Conservation (phyloP, 257 asterid species). For the Jacaranda mimosifolia region DNA sequence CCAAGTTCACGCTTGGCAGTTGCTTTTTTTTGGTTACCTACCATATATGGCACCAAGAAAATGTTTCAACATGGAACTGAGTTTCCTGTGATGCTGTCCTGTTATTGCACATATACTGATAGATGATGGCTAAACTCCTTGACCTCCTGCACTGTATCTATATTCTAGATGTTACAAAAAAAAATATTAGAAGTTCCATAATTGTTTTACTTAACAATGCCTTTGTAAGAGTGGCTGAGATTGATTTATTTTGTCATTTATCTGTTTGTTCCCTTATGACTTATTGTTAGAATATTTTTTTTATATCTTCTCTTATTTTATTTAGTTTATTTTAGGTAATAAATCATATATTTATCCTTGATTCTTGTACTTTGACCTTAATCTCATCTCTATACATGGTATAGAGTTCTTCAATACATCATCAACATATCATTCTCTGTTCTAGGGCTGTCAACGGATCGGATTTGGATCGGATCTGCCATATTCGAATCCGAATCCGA, state of each 20-base stretch:
- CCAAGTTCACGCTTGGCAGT: conserved; percentile 11
- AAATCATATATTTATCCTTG: no score
- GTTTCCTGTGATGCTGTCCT: conserved; percentile 16
- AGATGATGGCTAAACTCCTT: background rate
- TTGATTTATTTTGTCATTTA: background rate
- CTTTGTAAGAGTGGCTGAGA: background rate
- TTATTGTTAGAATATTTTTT: background rate
- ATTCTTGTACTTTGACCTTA: no score
- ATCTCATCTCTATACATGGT: no score
- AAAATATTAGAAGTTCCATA: conserved; percentile 13
- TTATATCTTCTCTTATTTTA: no score
- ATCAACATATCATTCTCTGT: no score
- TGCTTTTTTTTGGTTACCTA: background rate
- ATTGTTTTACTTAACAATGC: conserved; percentile 20
- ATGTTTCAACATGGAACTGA: background rate
- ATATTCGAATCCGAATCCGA: no score
- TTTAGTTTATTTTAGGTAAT: no score
- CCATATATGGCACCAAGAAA: background rate
- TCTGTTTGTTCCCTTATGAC: background rate
- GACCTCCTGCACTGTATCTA: conserved; percentile 6
- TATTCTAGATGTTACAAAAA: background rate
- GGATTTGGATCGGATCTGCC: no score
- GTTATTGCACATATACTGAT: conserved; percentile 7
- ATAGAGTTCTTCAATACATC: no score
- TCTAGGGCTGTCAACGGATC: no score